Percentiles rank a stretch among this genome's conserved stretches.
These are phyloP conservation scores for Grigorovia humatica DNA, from an alignment of 805 yeast genomes.

Conservation along the genomic window DNA sequence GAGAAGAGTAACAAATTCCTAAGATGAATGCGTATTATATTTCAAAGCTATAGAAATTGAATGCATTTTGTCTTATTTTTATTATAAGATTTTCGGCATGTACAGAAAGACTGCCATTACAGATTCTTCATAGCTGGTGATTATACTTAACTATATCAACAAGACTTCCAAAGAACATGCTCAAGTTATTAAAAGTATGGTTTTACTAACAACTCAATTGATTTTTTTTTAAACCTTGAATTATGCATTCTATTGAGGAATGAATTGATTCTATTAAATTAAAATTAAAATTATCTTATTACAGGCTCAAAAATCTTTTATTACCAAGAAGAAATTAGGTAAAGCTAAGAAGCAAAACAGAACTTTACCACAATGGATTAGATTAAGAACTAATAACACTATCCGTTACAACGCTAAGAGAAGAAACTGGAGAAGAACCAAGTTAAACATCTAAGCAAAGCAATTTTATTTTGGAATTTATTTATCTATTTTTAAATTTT, in stretches of 20 bases:
- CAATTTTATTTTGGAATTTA: not conserved
- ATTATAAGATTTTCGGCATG: too few relatives aligned
- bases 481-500: constrained; percentile 1
- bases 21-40: too few relatives aligned
- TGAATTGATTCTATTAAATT: not conserved
- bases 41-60: too few relatives aligned
- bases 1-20: too few relatives aligned
- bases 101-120: too few relatives aligned
- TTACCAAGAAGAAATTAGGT: constrained; percentile 96
- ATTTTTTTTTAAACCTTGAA: not conserved
- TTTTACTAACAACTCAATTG: not conserved
- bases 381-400: constrained; percentile 95
- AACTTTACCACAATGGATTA: constrained; percentile 99
- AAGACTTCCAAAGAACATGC: too few relatives aligned
- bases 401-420: constrained; percentile 99
- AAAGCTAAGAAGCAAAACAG: constrained; percentile 98
- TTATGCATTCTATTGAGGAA: not conserved
- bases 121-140: too few relatives aligned
- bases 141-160: too few relatives aligned
- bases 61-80: too few relatives aligned
- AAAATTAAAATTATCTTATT: not conserved
- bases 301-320: constrained; percentile 90
- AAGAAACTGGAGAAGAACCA: constrained; percentile 99
- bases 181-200: not conserved
- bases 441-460: constrained; percentile 77